Conservation (phyloP, 148 eudicot species). For the Dianthus caryophyllus region DNA sequence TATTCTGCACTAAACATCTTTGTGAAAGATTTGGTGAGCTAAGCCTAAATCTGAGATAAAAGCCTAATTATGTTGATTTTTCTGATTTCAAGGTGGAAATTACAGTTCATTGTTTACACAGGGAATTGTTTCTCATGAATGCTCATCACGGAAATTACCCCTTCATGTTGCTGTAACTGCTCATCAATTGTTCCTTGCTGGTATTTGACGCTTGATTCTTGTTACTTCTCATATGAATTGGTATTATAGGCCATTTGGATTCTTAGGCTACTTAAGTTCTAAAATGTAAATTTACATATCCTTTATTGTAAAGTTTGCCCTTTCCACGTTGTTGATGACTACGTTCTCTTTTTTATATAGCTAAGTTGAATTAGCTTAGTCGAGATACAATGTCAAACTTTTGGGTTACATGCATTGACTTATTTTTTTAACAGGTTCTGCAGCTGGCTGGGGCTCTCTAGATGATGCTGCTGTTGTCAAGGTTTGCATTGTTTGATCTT, state of each 20-base stretch:
- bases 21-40: constrained; percentile 95
- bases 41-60: constrained; percentile 13
- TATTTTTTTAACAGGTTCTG: constrained; percentile 59
- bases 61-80: not conserved
- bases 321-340: not conserved
- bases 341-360: not conserved
- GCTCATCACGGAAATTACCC: constrained; percentile 73
- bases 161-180: constrained; percentile 83
- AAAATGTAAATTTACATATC: not conserved
- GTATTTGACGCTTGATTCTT: constrained; percentile 25
- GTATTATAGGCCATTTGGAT: constrained; percentile 1
- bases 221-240: not conserved
- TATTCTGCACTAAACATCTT: constrained; percentile 95
- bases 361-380: not conserved
- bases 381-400: not conserved
- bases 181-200: constrained; percentile 89
- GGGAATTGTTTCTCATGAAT: constrained; percentile 96
- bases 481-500: constrained; percentile 36
- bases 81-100: constrained; percentile 3
- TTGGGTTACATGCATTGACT: constrained; percentile 19
- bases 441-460: constrained; percentile 97
- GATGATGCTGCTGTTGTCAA: constrained; percentile 98
- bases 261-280: not conserved
- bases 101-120: constrained; percentile 27
- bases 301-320: not conserved